These are phyloP conservation scores for Salix viminalis DNA, from an alignment of 345 rosid genomes.

Conservation along the genomic window DNA sequence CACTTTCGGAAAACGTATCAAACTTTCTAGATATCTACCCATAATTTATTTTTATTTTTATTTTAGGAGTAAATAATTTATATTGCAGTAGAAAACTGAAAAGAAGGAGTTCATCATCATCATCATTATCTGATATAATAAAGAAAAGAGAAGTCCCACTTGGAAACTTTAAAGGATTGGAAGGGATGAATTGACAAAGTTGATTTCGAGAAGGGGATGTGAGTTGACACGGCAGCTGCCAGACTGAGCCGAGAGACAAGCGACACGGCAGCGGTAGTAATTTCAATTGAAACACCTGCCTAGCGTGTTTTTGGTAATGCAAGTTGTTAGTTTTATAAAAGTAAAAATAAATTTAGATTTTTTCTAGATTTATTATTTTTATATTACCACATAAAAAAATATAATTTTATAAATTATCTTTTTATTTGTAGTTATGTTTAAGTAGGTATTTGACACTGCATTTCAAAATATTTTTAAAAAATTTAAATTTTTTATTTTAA, in stretches of 20 bases:
- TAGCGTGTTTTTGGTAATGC: no score
- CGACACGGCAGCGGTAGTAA: not conserved
- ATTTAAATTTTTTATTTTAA: no score
- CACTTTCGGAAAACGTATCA: slow-evolving; percentile 1
- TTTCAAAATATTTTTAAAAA: no score
- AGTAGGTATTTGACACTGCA: accelerated
- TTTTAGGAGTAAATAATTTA: not conserved
- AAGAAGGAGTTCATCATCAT: not conserved
- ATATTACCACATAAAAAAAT: no score
- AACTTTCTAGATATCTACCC: not conserved
- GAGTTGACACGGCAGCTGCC: slow-evolving; percentile 23
- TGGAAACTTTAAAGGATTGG: slow-evolving; percentile 13
- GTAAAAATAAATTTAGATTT: no score
- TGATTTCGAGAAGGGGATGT: slow-evolving; percentile 14
- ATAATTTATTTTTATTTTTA: not conserved
- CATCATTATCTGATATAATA: not conserved
- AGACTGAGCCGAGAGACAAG: not conserved
- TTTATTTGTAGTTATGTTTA: no score
- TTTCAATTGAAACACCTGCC: not conserved
- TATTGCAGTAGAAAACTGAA: not conserved
- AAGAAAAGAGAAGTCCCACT: not conserved
- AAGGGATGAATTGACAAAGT: slow-evolving; percentile 18
- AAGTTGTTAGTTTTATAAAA: no score
- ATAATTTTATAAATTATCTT: no score
- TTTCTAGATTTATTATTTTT: no score